phyloP scores from a whole-genome alignment of 1,284 basidiomycete species.

The Fomes fomentarius region DNA sequence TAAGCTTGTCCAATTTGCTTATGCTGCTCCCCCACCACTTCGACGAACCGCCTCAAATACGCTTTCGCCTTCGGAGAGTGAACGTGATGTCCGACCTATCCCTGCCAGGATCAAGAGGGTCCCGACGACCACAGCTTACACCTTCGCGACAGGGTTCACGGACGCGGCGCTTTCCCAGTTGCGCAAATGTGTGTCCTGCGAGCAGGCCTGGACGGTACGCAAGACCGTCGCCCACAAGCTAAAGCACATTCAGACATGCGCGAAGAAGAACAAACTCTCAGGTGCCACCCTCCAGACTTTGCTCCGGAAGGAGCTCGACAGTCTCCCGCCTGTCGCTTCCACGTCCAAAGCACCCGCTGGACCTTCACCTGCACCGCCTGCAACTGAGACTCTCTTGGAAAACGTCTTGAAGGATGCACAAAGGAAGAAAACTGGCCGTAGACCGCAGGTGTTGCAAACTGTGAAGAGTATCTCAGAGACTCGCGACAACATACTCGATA shows the following conservation, averaged over 20 bases:
- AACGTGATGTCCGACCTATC: not conserved
- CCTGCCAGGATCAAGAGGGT: conserved; percentile 6
- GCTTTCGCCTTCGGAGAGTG: conserved; percentile 5
- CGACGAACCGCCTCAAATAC: conserved; percentile 15
- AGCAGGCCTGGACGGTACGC: conserved; percentile 64
- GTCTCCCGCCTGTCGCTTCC: conserved; percentile 19
- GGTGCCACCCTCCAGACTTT: conserved; percentile 59
- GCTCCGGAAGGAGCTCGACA: conserved; percentile 51
- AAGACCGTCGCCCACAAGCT: conserved; percentile 66
- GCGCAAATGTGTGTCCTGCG: conserved; percentile 66
- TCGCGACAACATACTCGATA: conserved; percentile 54
- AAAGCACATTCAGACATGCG: conserved; percentile 67
- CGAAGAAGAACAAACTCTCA: conserved; percentile 57
- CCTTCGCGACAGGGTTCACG: conserved; percentile 42
- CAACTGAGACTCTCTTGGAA: conserved; percentile 57
- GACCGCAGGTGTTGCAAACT: conserved; percentile 44
- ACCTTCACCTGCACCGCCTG: conserved; percentile 18
- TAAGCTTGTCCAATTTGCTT: conserved; percentile 19
- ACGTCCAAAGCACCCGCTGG: conserved; percentile 34
- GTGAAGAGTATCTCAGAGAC: conserved; percentile 51
- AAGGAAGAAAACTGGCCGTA: conserved; percentile 48
- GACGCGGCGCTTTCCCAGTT: conserved; percentile 51
- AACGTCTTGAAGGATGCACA: conserved; percentile 49
- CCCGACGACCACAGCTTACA: conserved; percentile 8
- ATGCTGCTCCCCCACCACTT: conserved; percentile 2